Evolutionary conservation across 2,329 filamentous ascomycete species (phyloP), one percentile per base, ranked within the genome.

Genomic region (Epicoccum nigrum): DNA sequence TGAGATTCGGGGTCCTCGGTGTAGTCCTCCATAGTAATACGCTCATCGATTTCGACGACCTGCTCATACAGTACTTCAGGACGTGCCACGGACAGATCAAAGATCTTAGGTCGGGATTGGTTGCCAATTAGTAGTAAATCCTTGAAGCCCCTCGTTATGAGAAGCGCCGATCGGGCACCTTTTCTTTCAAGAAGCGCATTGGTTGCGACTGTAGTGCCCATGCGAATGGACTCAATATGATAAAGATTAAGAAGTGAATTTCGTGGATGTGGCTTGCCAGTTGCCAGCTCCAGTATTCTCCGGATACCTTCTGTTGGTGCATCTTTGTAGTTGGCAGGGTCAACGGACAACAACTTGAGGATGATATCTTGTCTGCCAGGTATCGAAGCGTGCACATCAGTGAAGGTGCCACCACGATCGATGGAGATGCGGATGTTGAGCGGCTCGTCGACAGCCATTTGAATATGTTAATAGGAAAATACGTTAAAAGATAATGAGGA

Each of bases 161-260:
- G 54, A 7, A 69, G 45, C 2, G 65, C 67, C n/a, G 54, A 55
- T 27, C 54, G 49, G n/a, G 56, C 64, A n/a, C 67, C 67, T 50
- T 68, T 69, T 8, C 67, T 53, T 30, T 68, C 65, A 1, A 69
- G 45, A 6, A 69, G 48, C 4, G 66, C 66, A 46, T 69, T 69
- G n/a, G 67, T 69, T 4, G 65, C 67, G 4, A 69, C 63, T 1
- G 67, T 69, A 3, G 64, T 69, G 15, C 67, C 67, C 59, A 69
- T 69, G 51, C 55, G 30, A 56, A 35, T 37, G n/a, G 34, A 46
- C 15, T 46, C 44, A 19, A 39, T 33, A 16, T 46, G 43, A 17
- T 38, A 45, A 31, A 45, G 43, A 32, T 45, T 45, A 13, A 45
- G 34, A 3, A 45, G 43, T 31, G 38, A 33, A 23, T 34, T 34